These are phyloP conservation scores for Talaromyces sp. DNA, from an alignment of 2,329 filamentous ascomycete species.

Conservation along the genomic window DNA sequence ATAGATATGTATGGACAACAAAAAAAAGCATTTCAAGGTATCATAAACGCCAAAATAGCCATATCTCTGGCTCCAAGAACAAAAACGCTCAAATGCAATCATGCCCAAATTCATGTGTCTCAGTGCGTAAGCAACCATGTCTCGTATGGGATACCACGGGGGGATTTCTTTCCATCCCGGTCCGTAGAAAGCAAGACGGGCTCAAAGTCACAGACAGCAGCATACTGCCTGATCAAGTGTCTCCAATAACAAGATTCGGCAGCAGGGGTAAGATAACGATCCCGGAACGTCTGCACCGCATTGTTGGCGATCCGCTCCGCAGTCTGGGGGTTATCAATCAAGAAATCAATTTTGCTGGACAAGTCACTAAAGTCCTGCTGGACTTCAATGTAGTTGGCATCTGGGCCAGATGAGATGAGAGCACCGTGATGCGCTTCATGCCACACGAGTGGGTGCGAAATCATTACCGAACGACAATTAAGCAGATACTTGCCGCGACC, in stretches of 20 bases:
- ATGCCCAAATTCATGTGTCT: not conserved
- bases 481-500: constrained; percentile 58
- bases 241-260: constrained; percentile 62
- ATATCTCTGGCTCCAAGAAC: not conserved
- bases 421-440: constrained; percentile 54
- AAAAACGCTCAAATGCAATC: constrained; percentile 1
- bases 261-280: constrained; percentile 57
- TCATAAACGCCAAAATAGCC: constrained; percentile 10
- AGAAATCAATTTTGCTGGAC: constrained; percentile 44
- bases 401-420: constrained; percentile 47
- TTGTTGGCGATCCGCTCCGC: constrained; percentile 57
- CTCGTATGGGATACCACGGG: constrained; percentile 45
- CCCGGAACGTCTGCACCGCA: constrained; percentile 51
- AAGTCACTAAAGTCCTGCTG: constrained; percentile 61
- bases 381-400: constrained; percentile 56
- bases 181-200: constrained; percentile 36
- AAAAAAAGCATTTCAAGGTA: not conserved
- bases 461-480: constrained; percentile 54
- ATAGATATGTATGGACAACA: too few relatives aligned
- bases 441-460: constrained; percentile 54
- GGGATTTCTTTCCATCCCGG: constrained; percentile 31
- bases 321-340: constrained; percentile 46
- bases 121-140: constrained; percentile 39
- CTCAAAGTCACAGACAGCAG: constrained; percentile 44
- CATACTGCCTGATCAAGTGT: constrained; percentile 46